phyloP scores from a whole-genome alignment of 441 rosid genomes.

The Eruca vesicaria region DNA sequence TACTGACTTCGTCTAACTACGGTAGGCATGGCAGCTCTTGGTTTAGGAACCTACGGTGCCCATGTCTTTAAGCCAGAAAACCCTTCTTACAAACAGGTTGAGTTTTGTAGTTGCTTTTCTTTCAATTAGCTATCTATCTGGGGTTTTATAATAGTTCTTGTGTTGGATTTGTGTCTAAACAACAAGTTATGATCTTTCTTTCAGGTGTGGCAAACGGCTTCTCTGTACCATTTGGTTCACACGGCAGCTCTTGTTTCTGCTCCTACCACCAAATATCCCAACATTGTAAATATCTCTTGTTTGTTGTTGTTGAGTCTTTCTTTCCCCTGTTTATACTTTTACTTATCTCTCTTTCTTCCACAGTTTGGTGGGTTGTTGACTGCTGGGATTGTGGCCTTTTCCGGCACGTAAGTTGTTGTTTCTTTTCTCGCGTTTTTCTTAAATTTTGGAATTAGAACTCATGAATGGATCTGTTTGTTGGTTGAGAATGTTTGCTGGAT shows the following conservation, averaged over 20 bases:
- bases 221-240: conserved; percentile 89
- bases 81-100: background rate
- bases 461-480: background rate
- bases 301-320: background rate
- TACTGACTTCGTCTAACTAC: background rate
- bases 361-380: conserved; percentile 96
- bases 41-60: background rate
- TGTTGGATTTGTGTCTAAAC: background rate
- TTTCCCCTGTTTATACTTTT: background rate
- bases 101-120: too few relatives aligned
- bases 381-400: conserved; percentile 76
- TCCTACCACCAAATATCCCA: conserved; percentile 65
- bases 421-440: background rate
- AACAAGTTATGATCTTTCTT: background rate
- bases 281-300: conserved; percentile 48
- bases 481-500: background rate
- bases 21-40: conserved; percentile 9
- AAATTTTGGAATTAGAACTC: background rate
- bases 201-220: conserved; percentile 94
- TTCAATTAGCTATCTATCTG: too few relatives aligned
- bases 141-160: background rate
- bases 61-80: too few relatives aligned
- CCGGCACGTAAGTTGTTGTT: conserved; percentile 75
- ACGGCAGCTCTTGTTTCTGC: conserved; percentile 92
- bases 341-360: background rate